Percentiles rank a stretch among this genome's conserved stretches.
These are phyloP conservation scores for Chrysoporthe austroafricana DNA, from an alignment of 2,329 filamentous ascomycete genomes.

Conservation along the genomic window DNA sequence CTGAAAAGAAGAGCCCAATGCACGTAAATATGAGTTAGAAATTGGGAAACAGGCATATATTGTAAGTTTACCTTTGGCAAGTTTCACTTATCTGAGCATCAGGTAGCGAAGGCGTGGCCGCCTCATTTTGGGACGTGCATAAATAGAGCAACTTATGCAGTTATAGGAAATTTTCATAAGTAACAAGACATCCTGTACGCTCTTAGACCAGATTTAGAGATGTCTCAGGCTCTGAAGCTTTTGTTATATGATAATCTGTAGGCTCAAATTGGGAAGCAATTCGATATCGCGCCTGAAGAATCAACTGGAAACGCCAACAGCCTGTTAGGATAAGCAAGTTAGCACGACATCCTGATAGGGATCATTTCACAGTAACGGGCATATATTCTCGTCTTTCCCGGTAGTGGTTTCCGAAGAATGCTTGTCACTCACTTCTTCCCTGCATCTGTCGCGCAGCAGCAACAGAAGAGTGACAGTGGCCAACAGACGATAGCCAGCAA, in stretches of 20 bases:
- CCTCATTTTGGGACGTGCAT: too few species aligned
- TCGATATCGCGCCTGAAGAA: slow-evolving; percentile 23
- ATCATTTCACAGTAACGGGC: neutral
- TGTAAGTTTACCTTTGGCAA: neutral
- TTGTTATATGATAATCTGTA: neutral
- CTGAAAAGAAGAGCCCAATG: too few species aligned
- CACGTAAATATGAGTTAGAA: too few species aligned
- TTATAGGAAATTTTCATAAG: too few species aligned
- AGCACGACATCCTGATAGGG: neutral
- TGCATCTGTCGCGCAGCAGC: slow-evolving; percentile 25
- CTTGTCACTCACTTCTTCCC: slow-evolving; percentile 23
- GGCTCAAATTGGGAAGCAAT: slow-evolving; percentile 25
- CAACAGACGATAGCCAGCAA: slow-evolving; percentile 23
- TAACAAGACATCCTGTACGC: neutral
- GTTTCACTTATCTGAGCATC: neutral
- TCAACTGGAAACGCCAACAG: slow-evolving; percentile 23
- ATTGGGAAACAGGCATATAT: too few species aligned
- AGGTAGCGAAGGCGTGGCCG: too few species aligned
- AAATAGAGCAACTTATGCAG: too few species aligned
- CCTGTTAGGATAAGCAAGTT: neutral
- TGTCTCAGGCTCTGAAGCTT: too few species aligned
- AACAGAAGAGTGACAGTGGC: slow-evolving; percentile 25
- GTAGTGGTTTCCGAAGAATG: neutral
- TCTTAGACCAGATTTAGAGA: neutral
- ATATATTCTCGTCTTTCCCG: neutral